These are phyloP conservation scores for Globisporangium abappressorium DNA, from an alignment of 352 stramenopile species.

Conservation along the genomic window DNA sequence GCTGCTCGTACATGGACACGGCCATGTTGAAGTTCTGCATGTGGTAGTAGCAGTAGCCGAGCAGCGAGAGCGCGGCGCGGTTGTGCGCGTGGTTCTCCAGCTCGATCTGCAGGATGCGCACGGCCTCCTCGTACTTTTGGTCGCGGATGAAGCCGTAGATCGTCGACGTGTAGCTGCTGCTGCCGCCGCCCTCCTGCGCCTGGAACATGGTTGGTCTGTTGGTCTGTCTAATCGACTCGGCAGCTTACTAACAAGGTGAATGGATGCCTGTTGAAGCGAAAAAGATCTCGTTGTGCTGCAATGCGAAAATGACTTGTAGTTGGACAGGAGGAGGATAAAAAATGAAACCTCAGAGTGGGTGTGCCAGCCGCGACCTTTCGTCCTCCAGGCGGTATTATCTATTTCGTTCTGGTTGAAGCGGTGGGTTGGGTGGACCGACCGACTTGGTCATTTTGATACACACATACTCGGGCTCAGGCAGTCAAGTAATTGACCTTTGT, in stretches of 20 bases:
- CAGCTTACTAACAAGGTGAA: background rate
- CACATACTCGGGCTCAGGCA: background rate
- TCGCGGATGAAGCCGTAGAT: conserved; percentile 95
- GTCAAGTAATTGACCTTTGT: background rate
- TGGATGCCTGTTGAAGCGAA: background rate
- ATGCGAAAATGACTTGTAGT: background rate
- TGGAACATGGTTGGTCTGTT: conserved; percentile 46
- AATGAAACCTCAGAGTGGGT: background rate
- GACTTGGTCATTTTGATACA: background rate
- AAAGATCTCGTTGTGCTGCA: background rate
- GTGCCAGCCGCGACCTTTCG: background rate
- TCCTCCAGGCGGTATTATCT: background rate
- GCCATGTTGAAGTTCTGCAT: conserved; percentile 91
- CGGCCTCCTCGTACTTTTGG: conserved; percentile 92
- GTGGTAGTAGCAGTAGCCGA: conserved; percentile 98
- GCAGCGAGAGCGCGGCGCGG: conserved; percentile 89
- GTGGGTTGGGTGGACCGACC: background rate
- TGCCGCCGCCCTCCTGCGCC: conserved; percentile 53
- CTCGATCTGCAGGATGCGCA: conserved; percentile 90
- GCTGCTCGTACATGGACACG: conserved; percentile 93
- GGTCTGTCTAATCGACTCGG: background rate
- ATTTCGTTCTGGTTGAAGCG: background rate
- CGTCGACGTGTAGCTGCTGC: conserved; percentile 90
- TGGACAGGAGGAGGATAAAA: background rate
- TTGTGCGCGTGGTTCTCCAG: conserved; percentile 92